Conservation (phyloP, 257 asterid species). For the Fraxinus pennsylvanica region DNA sequence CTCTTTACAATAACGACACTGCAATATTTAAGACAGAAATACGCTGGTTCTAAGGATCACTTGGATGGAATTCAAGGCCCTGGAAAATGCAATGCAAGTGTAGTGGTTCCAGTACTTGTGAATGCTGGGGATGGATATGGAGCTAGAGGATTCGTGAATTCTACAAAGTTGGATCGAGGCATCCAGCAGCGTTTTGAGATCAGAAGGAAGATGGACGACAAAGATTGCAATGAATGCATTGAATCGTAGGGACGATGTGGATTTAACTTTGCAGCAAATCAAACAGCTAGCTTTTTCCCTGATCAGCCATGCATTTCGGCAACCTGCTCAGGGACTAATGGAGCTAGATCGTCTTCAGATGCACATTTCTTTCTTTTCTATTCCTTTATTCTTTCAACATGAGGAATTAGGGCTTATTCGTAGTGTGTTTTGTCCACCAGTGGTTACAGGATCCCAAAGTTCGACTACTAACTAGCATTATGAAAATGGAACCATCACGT, state of each 20-base stretch:
- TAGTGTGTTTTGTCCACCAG: not conserved
- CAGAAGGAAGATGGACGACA: conserved; percentile 48
- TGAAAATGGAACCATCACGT: not conserved
- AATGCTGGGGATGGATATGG: conserved; percentile 18
- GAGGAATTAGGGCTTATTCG: not conserved
- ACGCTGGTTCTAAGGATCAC: conserved; percentile 39
- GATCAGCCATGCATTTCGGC: conserved; percentile 33
- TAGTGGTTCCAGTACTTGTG: conserved; percentile 43
- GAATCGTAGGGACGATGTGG: conserved; percentile 59
- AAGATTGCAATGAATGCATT: conserved; percentile 48
- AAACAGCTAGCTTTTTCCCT: conserved; percentile 59
- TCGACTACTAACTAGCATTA: not conserved
- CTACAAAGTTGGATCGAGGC: conserved; percentile 31
- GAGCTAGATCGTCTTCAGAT: conserved; percentile 21
- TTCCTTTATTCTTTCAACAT: not conserved
- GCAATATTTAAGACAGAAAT: conserved; percentile 30
- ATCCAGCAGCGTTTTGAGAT: conserved; percentile 53
- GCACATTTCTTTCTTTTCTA: not conserved
- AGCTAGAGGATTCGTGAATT: conserved; percentile 16
- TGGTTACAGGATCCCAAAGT: not conserved
- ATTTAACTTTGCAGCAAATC: conserved; percentile 27
- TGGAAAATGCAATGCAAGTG: conserved; percentile 48
- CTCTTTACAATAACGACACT: conserved; percentile 3
- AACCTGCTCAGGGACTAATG: conserved; percentile 35
- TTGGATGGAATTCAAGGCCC: conserved; percentile 40